Conservation (phyloP, 768 basidiomycete species). For the Amanita fuliginea region DNA sequence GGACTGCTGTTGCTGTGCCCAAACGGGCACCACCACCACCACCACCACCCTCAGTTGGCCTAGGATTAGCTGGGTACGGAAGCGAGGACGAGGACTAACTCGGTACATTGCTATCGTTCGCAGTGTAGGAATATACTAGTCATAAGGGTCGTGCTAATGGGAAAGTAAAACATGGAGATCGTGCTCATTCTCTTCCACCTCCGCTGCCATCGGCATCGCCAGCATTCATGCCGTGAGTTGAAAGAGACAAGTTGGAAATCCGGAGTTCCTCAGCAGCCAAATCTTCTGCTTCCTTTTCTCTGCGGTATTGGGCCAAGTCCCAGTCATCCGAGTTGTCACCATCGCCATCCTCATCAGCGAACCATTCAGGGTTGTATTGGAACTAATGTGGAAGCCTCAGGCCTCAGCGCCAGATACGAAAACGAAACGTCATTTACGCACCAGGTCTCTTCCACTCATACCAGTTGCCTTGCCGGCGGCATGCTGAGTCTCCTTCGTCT, state of each 20-base stretch:
- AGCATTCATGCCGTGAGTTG: slow-evolving; percentile 17
- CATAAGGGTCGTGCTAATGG: not conserved
- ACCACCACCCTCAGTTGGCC: slow-evolving; percentile 29
- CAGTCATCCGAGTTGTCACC: slow-evolving; percentile 41
- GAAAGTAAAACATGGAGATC: not conserved
- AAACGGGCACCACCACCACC: slow-evolving; percentile 21
- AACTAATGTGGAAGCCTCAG: slow-evolving; percentile 50
- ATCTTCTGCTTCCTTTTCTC: slow-evolving; percentile 52
- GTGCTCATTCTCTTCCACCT: slow-evolving; percentile 11
- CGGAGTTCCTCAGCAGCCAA: slow-evolving; percentile 39
- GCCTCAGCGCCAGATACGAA: slow-evolving; percentile 4
- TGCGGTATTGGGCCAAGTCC: slow-evolving; percentile 52
- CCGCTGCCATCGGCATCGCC: slow-evolving; percentile 20
- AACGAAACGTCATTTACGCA: slow-evolving; percentile 25
- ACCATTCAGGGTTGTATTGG: slow-evolving; percentile 94
- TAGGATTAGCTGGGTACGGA: slow-evolving; percentile 68
- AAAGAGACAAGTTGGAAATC: slow-evolving; percentile 33
- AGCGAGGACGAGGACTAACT: slow-evolving; percentile 44
- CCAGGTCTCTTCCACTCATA: slow-evolving; percentile 94
- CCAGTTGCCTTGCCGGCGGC: slow-evolving; percentile 86
- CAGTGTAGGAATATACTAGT: slow-evolving; percentile 1
- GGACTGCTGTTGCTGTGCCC: slow-evolving; percentile 18
- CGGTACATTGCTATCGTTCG: not conserved
- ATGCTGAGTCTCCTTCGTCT: slow-evolving; percentile 71
- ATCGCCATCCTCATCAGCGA: slow-evolving; percentile 59